phyloP scores from a whole-genome alignment of 306 rosid species.

The Sicyos edulis region DNA sequence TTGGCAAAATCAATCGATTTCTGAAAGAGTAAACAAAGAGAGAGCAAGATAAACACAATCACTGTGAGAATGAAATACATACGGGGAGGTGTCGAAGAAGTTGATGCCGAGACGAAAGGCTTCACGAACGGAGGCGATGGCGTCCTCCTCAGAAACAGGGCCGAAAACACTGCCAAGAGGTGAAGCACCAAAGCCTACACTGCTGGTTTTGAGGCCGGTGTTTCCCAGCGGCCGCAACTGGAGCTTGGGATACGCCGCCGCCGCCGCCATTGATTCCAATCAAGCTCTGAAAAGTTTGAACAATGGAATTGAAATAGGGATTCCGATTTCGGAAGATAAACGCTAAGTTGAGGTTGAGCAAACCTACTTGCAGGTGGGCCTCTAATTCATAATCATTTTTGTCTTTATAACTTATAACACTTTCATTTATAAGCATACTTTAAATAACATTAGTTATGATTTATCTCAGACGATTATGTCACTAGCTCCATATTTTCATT shows the following conservation, averaged over 20 bases:
- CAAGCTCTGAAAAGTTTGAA: too few relatives aligned
- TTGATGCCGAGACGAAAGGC: slow-evolving; percentile 79
- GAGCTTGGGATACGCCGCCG: slow-evolving; percentile 29
- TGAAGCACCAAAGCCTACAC: slow-evolving; percentile 85
- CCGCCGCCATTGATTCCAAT: slow-evolving; percentile 30
- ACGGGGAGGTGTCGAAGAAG: slow-evolving; percentile 96
- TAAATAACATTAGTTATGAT: too few relatives aligned
- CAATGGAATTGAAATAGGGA: background rate
- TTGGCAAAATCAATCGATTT: background rate
- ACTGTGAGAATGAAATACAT: slow-evolving; percentile 12
- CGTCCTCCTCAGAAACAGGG: slow-evolving; percentile 54
- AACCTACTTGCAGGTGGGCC: background rate
- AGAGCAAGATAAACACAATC: slow-evolving; percentile 4
- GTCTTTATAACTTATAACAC: too few relatives aligned
- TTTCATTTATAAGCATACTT: too few relatives aligned
- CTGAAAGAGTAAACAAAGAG: background rate
- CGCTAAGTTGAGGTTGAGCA: background rate
- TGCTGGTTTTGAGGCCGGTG: slow-evolving; percentile 76
- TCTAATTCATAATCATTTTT: too few relatives aligned
- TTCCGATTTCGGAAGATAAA: background rate
- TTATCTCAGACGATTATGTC: too few relatives aligned
- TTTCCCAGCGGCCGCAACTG: slow-evolving; percentile 65
- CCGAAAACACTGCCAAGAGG: slow-evolving; percentile 93
- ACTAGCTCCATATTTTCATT: too few relatives aligned
- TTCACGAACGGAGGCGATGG: slow-evolving; percentile 59